A percentile compares a stretch with the other conserved stretches of the same genome.
phyloP scores from a whole-genome alignment of 768 basidiomycete species.

The Tylopilus cervinicoccineus region DNA sequence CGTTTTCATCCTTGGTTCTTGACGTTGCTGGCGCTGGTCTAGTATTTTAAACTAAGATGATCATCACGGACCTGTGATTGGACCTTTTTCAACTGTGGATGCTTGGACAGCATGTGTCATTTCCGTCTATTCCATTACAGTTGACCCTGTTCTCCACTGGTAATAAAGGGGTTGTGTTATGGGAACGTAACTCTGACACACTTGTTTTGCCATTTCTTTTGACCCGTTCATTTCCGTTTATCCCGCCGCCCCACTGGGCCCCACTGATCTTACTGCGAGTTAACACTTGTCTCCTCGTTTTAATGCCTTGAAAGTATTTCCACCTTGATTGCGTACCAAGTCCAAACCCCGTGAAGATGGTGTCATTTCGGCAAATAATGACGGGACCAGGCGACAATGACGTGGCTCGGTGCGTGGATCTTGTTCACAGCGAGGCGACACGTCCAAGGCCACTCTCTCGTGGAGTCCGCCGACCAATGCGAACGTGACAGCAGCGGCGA shows the following conservation, averaged over 20 bases:
- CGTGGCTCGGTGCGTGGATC: too few species aligned
- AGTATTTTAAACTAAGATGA: slow-evolving; percentile 13
- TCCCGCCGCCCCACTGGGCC: neutral
- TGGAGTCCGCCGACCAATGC: too few species aligned
- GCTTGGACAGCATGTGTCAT: slow-evolving; percentile 14
- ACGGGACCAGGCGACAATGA: too few species aligned
- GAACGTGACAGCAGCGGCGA: too few species aligned
- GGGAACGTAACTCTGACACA: neutral
- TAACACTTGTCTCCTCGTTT: neutral
- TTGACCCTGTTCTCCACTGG: neutral
- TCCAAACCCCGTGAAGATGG: too few species aligned
- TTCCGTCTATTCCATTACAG: slow-evolving; percentile 6
- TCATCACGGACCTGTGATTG: slow-evolving; percentile 9
- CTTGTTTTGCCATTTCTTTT: neutral
- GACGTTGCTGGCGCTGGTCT: slow-evolving; percentile 5
- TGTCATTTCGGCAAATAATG: too few species aligned
- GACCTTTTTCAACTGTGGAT: slow-evolving; percentile 18
- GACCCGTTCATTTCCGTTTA: neutral
- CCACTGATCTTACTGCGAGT: neutral
- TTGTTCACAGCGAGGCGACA: too few species aligned
- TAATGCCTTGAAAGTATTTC: neutral
- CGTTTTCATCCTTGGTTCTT: slow-evolving; percentile 8
- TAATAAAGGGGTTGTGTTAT: slow-evolving; percentile 1
- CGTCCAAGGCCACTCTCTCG: too few species aligned
- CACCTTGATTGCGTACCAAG: too few species aligned